Conservation (phyloP, 495 filamentous ascomycete genomes). For the Aspergillus heteromorphus region DNA sequence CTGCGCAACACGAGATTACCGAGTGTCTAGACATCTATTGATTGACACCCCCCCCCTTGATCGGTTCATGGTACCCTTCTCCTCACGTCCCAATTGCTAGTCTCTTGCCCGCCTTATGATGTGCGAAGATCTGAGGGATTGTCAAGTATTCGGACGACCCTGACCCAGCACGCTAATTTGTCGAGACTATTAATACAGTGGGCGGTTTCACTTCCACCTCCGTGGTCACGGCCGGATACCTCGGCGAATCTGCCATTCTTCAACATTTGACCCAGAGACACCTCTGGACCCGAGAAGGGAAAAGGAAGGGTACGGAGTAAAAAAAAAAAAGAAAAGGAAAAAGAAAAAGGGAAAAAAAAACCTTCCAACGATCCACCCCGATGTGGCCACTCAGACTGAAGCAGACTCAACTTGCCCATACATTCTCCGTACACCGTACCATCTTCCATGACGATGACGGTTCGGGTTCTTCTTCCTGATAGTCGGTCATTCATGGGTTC, state of each 20-base stretch:
- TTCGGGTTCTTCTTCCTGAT: not conserved
- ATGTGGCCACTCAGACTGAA: not conserved
- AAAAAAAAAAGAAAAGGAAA: conserved; percentile 4
- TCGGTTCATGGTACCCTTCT: not conserved
- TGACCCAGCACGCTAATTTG: not conserved
- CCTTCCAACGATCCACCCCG: not conserved
- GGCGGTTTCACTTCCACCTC: not conserved
- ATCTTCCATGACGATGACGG: not conserved
- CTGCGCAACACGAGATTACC: not conserved
- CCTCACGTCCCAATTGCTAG: not conserved
- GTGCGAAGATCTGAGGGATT: not conserved
- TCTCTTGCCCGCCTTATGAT: not conserved
- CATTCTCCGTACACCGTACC: not conserved
- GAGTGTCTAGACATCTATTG: not conserved
- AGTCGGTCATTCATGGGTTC: not conserved
- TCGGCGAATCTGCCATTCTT: conserved; percentile 3
- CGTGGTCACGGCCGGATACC: conserved; percentile 2
- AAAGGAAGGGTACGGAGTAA: not conserved
- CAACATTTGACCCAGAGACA: conserved; percentile 1
- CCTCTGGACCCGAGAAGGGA: not conserved
- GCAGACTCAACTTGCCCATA: not conserved
- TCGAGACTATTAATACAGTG: not conserved
- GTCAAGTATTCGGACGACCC: not conserved
- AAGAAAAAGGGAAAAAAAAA: not conserved
- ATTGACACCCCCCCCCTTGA: not conserved